A percentile compares a stretch with the other conserved stretches of the same genome.
These are phyloP conservation scores for Syncephalastrum sp. DNA, from an alignment of 371 early-diverging fungal species.

Conservation along the genomic window DNA sequence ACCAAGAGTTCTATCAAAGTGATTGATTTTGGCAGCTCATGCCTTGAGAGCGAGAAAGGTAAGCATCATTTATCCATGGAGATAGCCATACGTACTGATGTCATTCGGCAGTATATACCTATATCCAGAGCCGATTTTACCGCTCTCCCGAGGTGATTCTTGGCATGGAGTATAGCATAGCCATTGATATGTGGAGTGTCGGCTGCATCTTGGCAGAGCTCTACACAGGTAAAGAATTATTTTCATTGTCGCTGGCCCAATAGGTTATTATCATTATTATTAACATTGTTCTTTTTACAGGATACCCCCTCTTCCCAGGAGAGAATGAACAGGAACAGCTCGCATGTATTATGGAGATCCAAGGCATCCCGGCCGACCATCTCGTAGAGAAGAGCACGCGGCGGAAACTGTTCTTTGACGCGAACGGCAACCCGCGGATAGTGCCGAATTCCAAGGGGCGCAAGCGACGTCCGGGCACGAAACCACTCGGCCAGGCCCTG, in stretches of 20 bases:
- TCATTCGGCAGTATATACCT: slow-evolving; percentile 77
- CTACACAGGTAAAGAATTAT: slow-evolving; percentile 58
- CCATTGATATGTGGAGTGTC: slow-evolving; percentile 99
- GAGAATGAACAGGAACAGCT: slow-evolving; percentile 96
- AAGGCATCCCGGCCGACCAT: slow-evolving; percentile 76
- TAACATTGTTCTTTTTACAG: too few relatives aligned
- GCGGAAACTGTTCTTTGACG: slow-evolving; percentile 84
- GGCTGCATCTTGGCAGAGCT: slow-evolving; percentile 99
- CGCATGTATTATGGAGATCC: slow-evolving; percentile 91
- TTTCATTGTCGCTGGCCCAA: too few relatives aligned
- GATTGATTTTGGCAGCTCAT: slow-evolving; percentile 98
- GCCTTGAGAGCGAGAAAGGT: slow-evolving; percentile 78
- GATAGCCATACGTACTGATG: background rate
- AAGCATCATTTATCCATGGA: slow-evolving; percentile 1
- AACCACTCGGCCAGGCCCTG: slow-evolving; percentile 69
- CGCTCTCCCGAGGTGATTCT: slow-evolving; percentile 97
- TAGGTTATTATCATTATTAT: too few relatives aligned
- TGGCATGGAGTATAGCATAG: slow-evolving; percentile 83
- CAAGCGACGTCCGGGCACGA: slow-evolving; percentile 72
- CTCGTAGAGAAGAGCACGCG: slow-evolving; percentile 78
- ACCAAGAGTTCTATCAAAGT: slow-evolving; percentile 88
- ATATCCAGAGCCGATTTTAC: slow-evolving; percentile 98
- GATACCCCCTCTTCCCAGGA: slow-evolving; percentile 90
- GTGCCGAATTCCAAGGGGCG: slow-evolving; percentile 84
- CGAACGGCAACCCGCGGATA: slow-evolving; percentile 63